Evolutionary conservation across 1,139 yeast species (phyloP).

Genomic region (Suzukiozyma palmioleophila): DNA sequence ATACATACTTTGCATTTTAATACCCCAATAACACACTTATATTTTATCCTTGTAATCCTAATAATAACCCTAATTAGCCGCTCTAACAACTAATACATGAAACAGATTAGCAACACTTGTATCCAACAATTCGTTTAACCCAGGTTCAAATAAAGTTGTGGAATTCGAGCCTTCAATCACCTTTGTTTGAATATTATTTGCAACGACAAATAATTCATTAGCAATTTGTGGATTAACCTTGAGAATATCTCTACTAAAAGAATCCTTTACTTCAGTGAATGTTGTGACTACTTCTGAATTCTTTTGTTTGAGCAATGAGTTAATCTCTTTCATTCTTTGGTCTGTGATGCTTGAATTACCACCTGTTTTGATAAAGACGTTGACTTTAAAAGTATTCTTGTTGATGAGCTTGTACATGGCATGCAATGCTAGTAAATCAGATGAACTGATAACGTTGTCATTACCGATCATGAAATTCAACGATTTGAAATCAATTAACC

Average conservation of each 20-base stretch:
- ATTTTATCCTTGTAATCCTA: too few relatives aligned
- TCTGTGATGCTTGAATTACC: slow-evolving; percentile 9
- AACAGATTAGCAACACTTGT: slow-evolving; percentile 19
- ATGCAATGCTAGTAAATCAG: slow-evolving; percentile 30
- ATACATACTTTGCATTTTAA: background rate
- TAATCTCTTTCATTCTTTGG: slow-evolving; percentile 21
- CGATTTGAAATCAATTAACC: slow-evolving; percentile 15
- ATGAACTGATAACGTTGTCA: slow-evolving; percentile 29
- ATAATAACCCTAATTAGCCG: slow-evolving; percentile 8
- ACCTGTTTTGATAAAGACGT: slow-evolving; percentile 19
- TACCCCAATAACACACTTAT: background rate
- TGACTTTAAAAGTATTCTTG: slow-evolving; percentile 13
- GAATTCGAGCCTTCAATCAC: slow-evolving; percentile 1
- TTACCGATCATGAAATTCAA: slow-evolving; percentile 26
- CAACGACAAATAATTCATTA: slow-evolving; percentile 22
- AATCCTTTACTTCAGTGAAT: slow-evolving; percentile 16
- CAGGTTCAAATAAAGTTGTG: slow-evolving; percentile 13
- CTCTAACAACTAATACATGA: slow-evolving; percentile 22
- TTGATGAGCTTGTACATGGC: slow-evolving; percentile 19
- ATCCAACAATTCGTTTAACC: slow-evolving; percentile 15
- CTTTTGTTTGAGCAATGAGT: slow-evolving; percentile 12
- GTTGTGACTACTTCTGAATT: slow-evolving; percentile 11
- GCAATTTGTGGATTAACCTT: slow-evolving; percentile 10
- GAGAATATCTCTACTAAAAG: slow-evolving; percentile 11
- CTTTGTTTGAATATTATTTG: slow-evolving; percentile 17